Evolutionary conservation across 129 eudicot genomes (phyloP).

Genomic region (Arctium lappa): DNA sequence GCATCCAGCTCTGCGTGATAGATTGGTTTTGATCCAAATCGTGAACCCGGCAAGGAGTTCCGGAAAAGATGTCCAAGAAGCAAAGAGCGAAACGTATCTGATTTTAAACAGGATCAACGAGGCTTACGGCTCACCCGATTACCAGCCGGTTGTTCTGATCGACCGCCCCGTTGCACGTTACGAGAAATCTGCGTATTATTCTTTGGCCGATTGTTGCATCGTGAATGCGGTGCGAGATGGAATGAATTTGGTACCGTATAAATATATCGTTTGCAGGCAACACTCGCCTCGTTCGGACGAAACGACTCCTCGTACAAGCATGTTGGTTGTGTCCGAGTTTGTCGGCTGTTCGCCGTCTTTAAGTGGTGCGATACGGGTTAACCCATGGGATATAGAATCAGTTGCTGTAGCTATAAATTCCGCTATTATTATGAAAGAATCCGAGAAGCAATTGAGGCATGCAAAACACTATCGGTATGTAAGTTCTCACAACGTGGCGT

Average conservation of each 20-base stretch:
- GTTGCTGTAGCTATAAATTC: slow-evolving; percentile 69
- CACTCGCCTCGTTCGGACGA: slow-evolving; percentile 47
- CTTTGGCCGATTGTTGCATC: slow-evolving; percentile 78
- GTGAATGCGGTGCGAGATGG: slow-evolving; percentile 92
- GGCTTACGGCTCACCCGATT: slow-evolving; percentile 48
- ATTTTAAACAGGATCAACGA: slow-evolving; percentile 63
- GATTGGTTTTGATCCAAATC: slow-evolving; percentile 67
- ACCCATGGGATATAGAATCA: slow-evolving; percentile 86
- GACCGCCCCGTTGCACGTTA: slow-evolving; percentile 70
- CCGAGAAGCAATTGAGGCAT: slow-evolving; percentile 61
- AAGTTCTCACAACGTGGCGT: slow-evolving; percentile 70
- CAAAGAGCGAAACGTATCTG: slow-evolving; percentile 63
- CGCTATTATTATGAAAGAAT: slow-evolving; percentile 57
- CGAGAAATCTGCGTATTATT: slow-evolving; percentile 86
- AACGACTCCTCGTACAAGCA: slow-evolving; percentile 62
- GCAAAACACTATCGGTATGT: slow-evolving; percentile 72
- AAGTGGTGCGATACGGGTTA: slow-evolving; percentile 87
- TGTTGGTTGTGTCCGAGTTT: slow-evolving; percentile 83
- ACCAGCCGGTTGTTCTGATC: slow-evolving; percentile 63
- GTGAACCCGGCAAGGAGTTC: slow-evolving; percentile 87
- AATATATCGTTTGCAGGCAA: slow-evolving; percentile 77
- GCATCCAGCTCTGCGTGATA: slow-evolving; percentile 39
- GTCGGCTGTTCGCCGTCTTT: slow-evolving; percentile 92
- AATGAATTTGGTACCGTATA: slow-evolving; percentile 87
- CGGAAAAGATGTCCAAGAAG: slow-evolving; percentile 88